Evolutionary conservation across 768 basidiomycete species (phyloP), one percentile per base, ranked within the genome.

Genomic region (Strobilomyces echinocephalus): DNA sequence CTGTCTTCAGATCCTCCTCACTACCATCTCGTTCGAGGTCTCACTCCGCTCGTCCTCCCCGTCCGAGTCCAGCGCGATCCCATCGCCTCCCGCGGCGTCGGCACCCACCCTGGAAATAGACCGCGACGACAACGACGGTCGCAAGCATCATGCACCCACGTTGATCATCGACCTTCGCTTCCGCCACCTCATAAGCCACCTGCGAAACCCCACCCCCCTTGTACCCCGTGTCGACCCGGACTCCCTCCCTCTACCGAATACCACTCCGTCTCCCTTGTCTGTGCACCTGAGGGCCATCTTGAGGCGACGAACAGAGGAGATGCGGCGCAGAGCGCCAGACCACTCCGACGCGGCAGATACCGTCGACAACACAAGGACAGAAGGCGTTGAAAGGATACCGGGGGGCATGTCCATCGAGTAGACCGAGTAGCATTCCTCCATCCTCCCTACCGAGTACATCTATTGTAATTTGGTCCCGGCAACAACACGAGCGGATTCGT

Each of bases 131-230:
- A 54, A 30, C 49, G 60, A 56, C 56, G 45, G 54, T 44, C 50
- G 41, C 60, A 43, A 49, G 41, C 52, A 66, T 63, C 63, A 49
- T 46, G 61, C 70, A 53, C 62, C 75, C 44, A 69, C 74, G 34
- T 78, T 82, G 59, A 75, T 88, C 62, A 63, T 91, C 56, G 86
- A 91, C 69, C 73, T 91, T 49, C 83, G 76, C 18, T 60, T 87
- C 31, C 62, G 72, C 8, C 68, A 78, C 39, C 67, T 91, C 56
- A 58, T 87, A 33, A 70, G 73, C 44, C 85, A 81, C 38, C 65
- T 91, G 50, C 77, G 82, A 52, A 72, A 75, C 52, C 81, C 88
- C 11, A 70, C 76, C 10, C 76, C 77, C 4, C 69, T 72, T 5
- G 48, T 39, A 34, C 49, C 72, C 21, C 62, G 58, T 24, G 57